Percentiles rank a stretch among this genome's conserved stretches.
These are phyloP conservation scores for Colletotrichum acutatum DNA, from an alignment of 2,329 filamentous ascomycete genomes.

Conservation along the genomic window DNA sequence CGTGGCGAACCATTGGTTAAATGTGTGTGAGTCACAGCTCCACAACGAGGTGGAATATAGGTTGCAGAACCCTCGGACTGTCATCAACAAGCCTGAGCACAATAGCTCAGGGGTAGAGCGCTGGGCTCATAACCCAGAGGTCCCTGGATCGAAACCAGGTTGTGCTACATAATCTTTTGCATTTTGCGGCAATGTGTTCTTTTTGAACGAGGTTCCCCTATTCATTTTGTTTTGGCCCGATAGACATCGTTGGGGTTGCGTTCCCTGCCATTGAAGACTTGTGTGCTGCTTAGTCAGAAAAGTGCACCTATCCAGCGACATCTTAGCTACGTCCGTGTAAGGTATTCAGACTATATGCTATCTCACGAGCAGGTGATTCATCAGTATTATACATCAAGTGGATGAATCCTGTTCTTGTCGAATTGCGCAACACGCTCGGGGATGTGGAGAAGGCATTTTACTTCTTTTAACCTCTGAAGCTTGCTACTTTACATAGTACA, in stretches of 20 bases:
- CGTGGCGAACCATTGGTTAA: neutral
- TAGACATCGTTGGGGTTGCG: neutral
- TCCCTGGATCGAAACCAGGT: constrained; percentile 36
- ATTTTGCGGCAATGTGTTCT: neutral
- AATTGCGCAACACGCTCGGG: neutral
- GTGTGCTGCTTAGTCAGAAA: neutral
- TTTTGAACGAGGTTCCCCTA: neutral
- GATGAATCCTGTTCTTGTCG: neutral
- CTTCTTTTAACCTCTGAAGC: neutral
- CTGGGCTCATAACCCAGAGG: constrained; percentile 36
- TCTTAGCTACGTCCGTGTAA: neutral
- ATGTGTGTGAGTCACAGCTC: neutral
- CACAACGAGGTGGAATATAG: fast-evolving
- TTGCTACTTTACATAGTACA: neutral
- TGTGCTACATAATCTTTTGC: neutral
- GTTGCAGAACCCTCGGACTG: fast-evolving
- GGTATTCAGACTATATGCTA: neutral
- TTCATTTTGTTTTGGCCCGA: neutral
- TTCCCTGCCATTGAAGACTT: neutral
- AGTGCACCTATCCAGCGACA: neutral
- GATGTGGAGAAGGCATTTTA: neutral
- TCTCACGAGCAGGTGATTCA: neutral
- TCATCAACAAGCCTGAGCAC: neutral
- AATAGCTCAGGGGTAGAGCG: constrained; percentile 30
- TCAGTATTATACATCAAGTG: neutral